These are phyloP conservation scores for Triticum monococcum DNA, from an alignment of 176 grass and related monocot genomes.

Conservation along the genomic window DNA sequence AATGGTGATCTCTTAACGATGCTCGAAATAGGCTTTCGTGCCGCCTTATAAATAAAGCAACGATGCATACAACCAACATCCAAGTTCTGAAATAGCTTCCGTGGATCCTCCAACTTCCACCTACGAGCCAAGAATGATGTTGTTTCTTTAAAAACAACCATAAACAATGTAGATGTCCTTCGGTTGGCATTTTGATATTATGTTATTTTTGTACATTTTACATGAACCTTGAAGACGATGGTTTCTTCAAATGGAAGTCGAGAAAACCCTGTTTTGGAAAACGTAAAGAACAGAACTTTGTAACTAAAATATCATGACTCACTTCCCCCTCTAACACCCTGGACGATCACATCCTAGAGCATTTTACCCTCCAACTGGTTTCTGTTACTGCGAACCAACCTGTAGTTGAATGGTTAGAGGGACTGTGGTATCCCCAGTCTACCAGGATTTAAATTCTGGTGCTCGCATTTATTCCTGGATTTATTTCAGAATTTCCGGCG, in stretches of 20 bases:
- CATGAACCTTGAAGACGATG: background rate
- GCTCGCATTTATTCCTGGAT: too few species aligned
- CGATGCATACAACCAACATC: too few species aligned
- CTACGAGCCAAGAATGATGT: too few species aligned
- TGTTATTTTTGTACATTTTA: background rate
- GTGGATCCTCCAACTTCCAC: background rate
- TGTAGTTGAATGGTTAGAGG: too few species aligned
- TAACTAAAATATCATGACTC: background rate
- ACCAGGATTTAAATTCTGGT: too few species aligned
- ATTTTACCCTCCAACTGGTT: background rate
- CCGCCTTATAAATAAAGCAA: too few species aligned
- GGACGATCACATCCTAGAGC: background rate
- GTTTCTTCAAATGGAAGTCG: background rate
- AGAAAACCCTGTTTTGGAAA: background rate
- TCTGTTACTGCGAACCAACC: background rate
- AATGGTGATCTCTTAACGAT: background rate
- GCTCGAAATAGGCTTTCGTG: too few species aligned
- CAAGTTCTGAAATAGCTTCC: too few species aligned
- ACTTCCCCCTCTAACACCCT: background rate
- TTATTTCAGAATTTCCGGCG: too few species aligned
- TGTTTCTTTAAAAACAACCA: too few species aligned
- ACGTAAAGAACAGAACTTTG: background rate
- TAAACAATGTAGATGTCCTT: background rate
- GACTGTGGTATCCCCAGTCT: too few species aligned
- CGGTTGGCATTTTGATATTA: background rate